These are phyloP conservation scores for button mushroom (Agaricus bisporus) DNA, from an alignment of 768 basidiomycete genomes.

Conservation along the genomic window DNA sequence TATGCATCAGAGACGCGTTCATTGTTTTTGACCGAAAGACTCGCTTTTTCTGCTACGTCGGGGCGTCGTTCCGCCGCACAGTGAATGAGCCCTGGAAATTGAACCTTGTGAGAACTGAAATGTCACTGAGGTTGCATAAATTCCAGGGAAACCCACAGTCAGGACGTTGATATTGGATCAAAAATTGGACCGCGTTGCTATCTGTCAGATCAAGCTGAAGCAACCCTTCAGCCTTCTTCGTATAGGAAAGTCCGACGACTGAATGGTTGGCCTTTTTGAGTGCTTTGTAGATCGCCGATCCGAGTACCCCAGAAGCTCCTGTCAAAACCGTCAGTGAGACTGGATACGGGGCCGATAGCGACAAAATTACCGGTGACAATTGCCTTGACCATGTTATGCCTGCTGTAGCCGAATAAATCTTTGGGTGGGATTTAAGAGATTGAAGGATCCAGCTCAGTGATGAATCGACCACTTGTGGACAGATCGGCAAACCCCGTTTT, in stretches of 20 bases:
- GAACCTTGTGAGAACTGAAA: neutral
- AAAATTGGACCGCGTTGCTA: slow-evolving; percentile 40
- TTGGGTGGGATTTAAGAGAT: too few species aligned
- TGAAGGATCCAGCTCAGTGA: too few species aligned
- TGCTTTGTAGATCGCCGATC: slow-evolving; percentile 66
- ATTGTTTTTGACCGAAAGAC: slow-evolving; percentile 13
- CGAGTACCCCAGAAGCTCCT: slow-evolving; percentile 93
- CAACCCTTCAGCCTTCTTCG: slow-evolving; percentile 50
- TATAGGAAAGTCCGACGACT: slow-evolving; percentile 68
- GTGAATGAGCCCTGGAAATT: slow-evolving; percentile 71
- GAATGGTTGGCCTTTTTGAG: slow-evolving; percentile 43
- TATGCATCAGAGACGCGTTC: slow-evolving; percentile 6
- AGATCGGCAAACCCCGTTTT: too few species aligned
- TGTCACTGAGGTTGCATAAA: neutral
- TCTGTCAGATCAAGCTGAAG: slow-evolving; percentile 66
- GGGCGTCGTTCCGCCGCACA: slow-evolving; percentile 94
- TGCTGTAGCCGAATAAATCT: too few species aligned
- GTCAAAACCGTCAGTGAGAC: slow-evolving; percentile 7
- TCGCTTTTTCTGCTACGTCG: slow-evolving; percentile 86
- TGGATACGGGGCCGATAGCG: neutral
- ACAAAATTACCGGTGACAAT: slow-evolving; percentile 48
- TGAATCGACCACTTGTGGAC: too few species aligned
- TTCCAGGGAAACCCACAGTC: slow-evolving; percentile 47
- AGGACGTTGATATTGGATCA: slow-evolving; percentile 56
- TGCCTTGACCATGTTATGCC: slow-evolving; percentile 32